Conservation (phyloP, 2,329 filamentous ascomycete species). For the Aspergillus versicolor region DNA sequence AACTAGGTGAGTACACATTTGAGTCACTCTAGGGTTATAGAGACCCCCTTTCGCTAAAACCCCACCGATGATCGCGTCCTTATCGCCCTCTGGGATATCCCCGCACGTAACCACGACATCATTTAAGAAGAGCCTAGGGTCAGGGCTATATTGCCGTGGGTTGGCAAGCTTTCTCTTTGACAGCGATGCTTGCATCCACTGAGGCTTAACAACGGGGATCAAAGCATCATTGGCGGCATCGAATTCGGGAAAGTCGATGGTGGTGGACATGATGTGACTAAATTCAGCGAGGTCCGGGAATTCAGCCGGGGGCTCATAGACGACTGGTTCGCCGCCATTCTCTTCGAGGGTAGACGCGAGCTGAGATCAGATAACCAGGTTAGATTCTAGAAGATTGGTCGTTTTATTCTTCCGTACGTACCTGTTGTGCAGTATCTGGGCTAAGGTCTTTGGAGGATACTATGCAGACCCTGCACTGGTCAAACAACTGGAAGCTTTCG, state of each 20-base stretch:
- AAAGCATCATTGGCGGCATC: slow-evolving; percentile 70
- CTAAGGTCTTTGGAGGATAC: slow-evolving; percentile 43
- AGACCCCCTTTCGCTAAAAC: slow-evolving; percentile 86
- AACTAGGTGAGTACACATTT: slow-evolving; percentile 82
- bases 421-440: slow-evolving; percentile 42
- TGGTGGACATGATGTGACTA: slow-evolving; percentile 70
- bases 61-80: slow-evolving; percentile 87
- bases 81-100: slow-evolving; percentile 80
- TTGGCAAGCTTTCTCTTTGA: slow-evolving; percentile 69
- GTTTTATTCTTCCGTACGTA: slow-evolving; percentile 22
- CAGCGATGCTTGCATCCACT: slow-evolving; percentile 75
- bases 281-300: slow-evolving; percentile 47
- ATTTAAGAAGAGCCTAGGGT: slow-evolving; percentile 86
- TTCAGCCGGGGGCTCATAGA: slow-evolving; percentile 38
- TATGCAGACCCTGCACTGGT: slow-evolving; percentile 48
- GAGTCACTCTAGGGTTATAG: slow-evolving; percentile 69
- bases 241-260: slow-evolving; percentile 90
- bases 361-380: slow-evolving; percentile 32
- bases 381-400: not conserved
- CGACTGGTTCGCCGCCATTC: slow-evolving; percentile 50
- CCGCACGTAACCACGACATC: slow-evolving; percentile 79
- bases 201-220: slow-evolving; percentile 78
- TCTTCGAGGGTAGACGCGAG: slow-evolving; percentile 47
- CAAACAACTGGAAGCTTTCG: slow-evolving; percentile 40
- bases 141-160: slow-evolving; percentile 82